These are phyloP conservation scores for Fusarium sp. DNA, from an alignment of 2,329 filamentous ascomycete species.

Conservation along the genomic window DNA sequence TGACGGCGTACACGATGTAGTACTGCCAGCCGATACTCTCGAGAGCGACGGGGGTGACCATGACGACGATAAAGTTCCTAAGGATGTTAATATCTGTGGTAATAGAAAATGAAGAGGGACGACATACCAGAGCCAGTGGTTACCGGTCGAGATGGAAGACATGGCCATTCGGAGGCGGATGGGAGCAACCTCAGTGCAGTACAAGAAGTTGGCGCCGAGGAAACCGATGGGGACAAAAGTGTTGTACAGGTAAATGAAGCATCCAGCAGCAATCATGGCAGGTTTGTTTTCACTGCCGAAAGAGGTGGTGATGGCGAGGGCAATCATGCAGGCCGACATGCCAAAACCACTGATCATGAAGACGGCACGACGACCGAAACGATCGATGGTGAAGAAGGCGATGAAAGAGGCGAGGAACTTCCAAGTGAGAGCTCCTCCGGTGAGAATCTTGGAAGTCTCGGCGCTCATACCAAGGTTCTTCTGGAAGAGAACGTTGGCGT, in stretches of 20 bases:
- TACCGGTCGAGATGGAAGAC: constrained; percentile 62
- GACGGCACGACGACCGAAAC: constrained; percentile 41
- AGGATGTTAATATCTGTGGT: constrained; percentile 17
- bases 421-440: constrained; percentile 42
- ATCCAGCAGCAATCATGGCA: constrained; percentile 35
- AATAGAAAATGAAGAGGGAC: not conserved
- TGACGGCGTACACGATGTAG: constrained; percentile 54
- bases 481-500: constrained; percentile 44
- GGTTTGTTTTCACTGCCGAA: constrained; percentile 32
- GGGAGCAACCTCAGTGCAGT: constrained; percentile 63
- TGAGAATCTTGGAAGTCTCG: constrained; percentile 37
- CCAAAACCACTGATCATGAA: constrained; percentile 40
- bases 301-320: constrained; percentile 40
- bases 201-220: constrained; percentile 69
- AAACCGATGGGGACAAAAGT: constrained; percentile 73
- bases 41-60: constrained; percentile 72
- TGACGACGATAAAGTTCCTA: constrained; percentile 59
- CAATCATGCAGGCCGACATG: constrained; percentile 42
- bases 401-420: constrained; percentile 47
- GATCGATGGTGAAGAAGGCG: constrained; percentile 44
- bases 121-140: constrained; percentile 43
- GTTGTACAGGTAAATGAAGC: constrained; percentile 73
- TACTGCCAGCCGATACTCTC: constrained; percentile 65
- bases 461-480: constrained; percentile 38
- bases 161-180: constrained; percentile 56